Evolutionary conservation across 2,329 filamentous ascomycete genomes (phyloP).

Genomic region (Cladosporium sp.): DNA sequence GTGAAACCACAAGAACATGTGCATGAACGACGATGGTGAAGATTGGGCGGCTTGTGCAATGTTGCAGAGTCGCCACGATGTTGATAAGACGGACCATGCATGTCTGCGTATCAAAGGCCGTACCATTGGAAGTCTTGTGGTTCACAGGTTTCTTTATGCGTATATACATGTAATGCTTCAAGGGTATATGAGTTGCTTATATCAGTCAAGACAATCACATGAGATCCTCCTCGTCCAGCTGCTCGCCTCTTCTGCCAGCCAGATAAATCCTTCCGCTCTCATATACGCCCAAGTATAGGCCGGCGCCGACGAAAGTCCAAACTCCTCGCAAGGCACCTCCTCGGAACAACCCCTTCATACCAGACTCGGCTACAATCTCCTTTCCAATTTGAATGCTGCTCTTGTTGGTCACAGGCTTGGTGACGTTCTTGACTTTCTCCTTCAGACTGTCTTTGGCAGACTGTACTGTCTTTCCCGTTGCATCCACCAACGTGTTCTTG

Average conservation of each 20-base stretch:
- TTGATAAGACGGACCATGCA: not conserved
- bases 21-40: not conserved
- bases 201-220: slow-evolving; percentile 15
- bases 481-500: slow-evolving; percentile 37
- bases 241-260: slow-evolving; percentile 45
- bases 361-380: slow-evolving; percentile 66
- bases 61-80: not conserved
- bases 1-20: not conserved
- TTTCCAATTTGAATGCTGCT: slow-evolving; percentile 60
- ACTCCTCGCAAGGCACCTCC: slow-evolving; percentile 71
- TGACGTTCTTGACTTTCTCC: slow-evolving; percentile 36
- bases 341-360: slow-evolving; percentile 72
- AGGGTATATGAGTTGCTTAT: not conserved
- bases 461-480: slow-evolving; percentile 41
- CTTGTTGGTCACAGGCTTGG: slow-evolving; percentile 36
- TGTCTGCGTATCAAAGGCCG: not conserved
- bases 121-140: not conserved
- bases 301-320: slow-evolving; percentile 68
- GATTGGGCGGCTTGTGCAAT: not conserved
- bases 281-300: slow-evolving; percentile 83
- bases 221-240: slow-evolving; percentile 36
- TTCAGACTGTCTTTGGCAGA: slow-evolving; percentile 33
- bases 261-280: slow-evolving; percentile 68
- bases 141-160: not conserved
- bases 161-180: not conserved